Conservation (phyloP, 352 stramenopile genomes). For the Globisporangium perplexum region DNA sequence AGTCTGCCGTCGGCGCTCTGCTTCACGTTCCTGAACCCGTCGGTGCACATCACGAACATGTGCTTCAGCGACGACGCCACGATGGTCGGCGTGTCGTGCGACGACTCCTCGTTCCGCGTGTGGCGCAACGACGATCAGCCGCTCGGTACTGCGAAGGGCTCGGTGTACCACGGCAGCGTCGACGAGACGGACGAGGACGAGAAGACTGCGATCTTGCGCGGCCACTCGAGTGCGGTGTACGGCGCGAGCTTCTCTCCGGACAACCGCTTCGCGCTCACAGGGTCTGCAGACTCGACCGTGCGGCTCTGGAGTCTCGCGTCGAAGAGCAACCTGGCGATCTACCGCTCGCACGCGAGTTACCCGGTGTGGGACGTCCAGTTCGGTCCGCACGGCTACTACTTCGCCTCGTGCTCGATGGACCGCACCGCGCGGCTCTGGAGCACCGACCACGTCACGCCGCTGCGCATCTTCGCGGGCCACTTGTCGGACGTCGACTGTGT, state of each 20-base stretch:
- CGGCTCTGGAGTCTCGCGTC: slow-evolving; percentile 83
- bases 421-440: slow-evolving; percentile 92
- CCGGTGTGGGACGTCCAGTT: slow-evolving; percentile 93
- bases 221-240: slow-evolving; percentile 82
- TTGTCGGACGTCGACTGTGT: slow-evolving; percentile 90
- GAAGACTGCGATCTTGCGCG: slow-evolving; percentile 59
- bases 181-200: slow-evolving; percentile 63
- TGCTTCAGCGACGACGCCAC: slow-evolving; percentile 75
- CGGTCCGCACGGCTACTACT: slow-evolving; percentile 91
- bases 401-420: slow-evolving; percentile 92
- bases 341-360: slow-evolving; percentile 59
- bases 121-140: slow-evolving; percentile 80
- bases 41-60: slow-evolving; percentile 75
- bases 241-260: slow-evolving; percentile 81
- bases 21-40: slow-evolving; percentile 78
- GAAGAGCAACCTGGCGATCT: slow-evolving; percentile 73
- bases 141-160: slow-evolving; percentile 58
- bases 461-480: slow-evolving; percentile 93
- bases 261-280: slow-evolving; percentile 78
- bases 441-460: slow-evolving; percentile 87
- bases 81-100: slow-evolving; percentile 66
- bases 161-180: slow-evolving; percentile 42
- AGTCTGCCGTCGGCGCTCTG: slow-evolving; percentile 62
- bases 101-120: slow-evolving; percentile 72
- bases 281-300: slow-evolving; percentile 74